Evolutionary conservation across 805 yeast genomes (phyloP), one percentile per base, ranked within the genome.

Genomic region (Cyberlindnera nakhonratchasimensis): DNA sequence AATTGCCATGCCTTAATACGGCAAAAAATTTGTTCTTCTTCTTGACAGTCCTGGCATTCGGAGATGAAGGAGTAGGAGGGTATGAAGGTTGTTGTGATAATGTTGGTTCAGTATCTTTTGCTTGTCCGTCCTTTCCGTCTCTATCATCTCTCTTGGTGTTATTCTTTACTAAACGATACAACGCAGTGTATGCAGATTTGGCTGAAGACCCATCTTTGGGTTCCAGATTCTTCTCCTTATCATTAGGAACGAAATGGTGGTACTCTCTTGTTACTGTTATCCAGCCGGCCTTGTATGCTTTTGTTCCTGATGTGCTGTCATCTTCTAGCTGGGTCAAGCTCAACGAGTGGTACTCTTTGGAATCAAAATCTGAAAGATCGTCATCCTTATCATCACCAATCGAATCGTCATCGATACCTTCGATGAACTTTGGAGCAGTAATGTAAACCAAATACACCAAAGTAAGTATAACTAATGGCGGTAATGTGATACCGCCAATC

Each of bases 201-300:
- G 50, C 39, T 9, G 55, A 51, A n/a, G n/a, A n/a, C 3, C 54
- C 35, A 22, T 51, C 53, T 35, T 56, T 54, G 21, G 47, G 46
- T 24, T 55, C 62, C 20, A 45, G 9, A 41, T 55, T 41, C 67
- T 76, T 46, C 61, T 67, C 43, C 67, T 69, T 29, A 67, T 53
- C 51, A 50, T 58, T 39, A 48, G 57, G 31, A 55, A 52, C 52
- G 63, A 74, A 68, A 43, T 72, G 66, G 64, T 83, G 71, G 58
- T 82, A 86, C 50, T 85, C 91, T 46, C 79, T 80, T 0, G 95
- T 85, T n/a, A 90, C 90, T 3, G 83, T 77, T 2, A 88, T 64
- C 95, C 95, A 86, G 8, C 95, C 96, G 10, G 77, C 67, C 57
- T 73, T 77, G 51, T 63, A 73, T 0, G 87, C 74, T 20, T 79